Evolutionary conservation across 345 rosid genomes (phyloP).

Genomic region (Linum tenue): DNA sequence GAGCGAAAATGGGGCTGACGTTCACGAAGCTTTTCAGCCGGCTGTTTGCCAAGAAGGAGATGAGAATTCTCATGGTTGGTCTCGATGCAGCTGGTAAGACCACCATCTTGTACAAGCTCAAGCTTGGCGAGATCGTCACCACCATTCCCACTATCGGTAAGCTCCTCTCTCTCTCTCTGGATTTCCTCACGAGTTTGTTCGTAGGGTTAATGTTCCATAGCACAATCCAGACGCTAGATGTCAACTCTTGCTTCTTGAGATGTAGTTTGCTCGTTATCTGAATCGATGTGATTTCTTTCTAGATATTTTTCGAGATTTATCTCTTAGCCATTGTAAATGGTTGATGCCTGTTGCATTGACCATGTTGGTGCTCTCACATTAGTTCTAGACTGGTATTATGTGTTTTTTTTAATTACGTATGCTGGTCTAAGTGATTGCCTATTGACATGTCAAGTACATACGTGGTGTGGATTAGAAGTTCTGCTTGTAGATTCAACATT

Average conservation of each 20-base stretch:
- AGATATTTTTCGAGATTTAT: neutral
- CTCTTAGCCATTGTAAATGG: neutral
- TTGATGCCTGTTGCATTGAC: too few relatives aligned
- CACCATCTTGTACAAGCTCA: slow-evolving; percentile 6
- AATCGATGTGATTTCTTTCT: neutral
- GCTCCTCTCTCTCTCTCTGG: neutral
- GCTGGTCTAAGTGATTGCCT: neutral
- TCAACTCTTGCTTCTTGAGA: too few relatives aligned
- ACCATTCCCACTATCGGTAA: slow-evolving; percentile 6
- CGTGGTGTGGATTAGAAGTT: neutral
- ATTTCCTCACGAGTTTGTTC: neutral
- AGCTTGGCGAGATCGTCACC: slow-evolving; percentile 8
- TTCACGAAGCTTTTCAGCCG: slow-evolving; percentile 8
- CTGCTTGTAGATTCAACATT: neutral
- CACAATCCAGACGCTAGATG: neutral
- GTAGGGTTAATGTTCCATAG: too few relatives aligned
- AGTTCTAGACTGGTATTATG: too few relatives aligned
- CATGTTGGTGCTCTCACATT: too few relatives aligned
- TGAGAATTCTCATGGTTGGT: slow-evolving; percentile 8
- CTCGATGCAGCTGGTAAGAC: slow-evolving; percentile 9
- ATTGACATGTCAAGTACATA: neutral
- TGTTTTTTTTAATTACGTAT: too few relatives aligned
- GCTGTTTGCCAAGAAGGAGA: slow-evolving; percentile 9
- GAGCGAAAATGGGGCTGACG: slow-evolving; percentile 4
- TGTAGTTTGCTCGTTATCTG: too few relatives aligned